Percentiles rank a stretch among this genome's conserved stretches.
These are phyloP conservation scores for Phytophthora sojae DNA, from an alignment of 352 stramenopile genomes.

Conservation along the genomic window DNA sequence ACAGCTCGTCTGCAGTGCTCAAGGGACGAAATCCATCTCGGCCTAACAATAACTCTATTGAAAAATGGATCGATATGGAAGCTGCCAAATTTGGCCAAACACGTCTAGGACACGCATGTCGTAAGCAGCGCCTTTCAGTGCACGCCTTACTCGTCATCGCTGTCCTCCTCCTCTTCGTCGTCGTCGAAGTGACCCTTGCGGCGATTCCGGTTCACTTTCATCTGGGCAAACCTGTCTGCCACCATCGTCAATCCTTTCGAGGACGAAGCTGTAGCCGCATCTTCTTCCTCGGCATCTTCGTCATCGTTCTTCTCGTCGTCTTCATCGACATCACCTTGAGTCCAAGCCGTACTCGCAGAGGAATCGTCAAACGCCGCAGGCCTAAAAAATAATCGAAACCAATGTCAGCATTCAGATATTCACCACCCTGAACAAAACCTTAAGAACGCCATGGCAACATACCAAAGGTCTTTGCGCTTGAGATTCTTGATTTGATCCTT, in stretches of 20 bases:
- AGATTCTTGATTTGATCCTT: conserved; percentile 99
- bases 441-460: conserved; percentile 15
- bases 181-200: conserved; percentile 79
- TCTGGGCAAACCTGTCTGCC: conserved; percentile 52
- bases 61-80: conserved; percentile 27
- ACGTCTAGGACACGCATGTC: conserved; percentile 8
- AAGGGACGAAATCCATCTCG: conserved; percentile 5
- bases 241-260: conserved; percentile 71
- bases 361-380: conserved; percentile 59
- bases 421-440: neutral
- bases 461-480: conserved; percentile 94
- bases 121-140: neutral
- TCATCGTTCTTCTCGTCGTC: conserved; percentile 28
- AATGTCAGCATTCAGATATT: neutral
- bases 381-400: conserved; percentile 35
- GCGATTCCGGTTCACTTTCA: conserved; percentile 83
- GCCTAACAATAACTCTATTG: conserved; percentile 49
- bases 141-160: conserved; percentile 46
- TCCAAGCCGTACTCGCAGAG: conserved; percentile 5
- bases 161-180: conserved; percentile 74
- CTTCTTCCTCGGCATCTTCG: conserved; percentile 23
- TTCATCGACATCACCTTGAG: conserved; percentile 21
- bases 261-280: conserved; percentile 9
- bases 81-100: conserved; percentile 31
- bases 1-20: neutral